phyloP scores from a whole-genome alignment of 1,284 basidiomycete species.

The Sanguinoderma infundibulare region DNA sequence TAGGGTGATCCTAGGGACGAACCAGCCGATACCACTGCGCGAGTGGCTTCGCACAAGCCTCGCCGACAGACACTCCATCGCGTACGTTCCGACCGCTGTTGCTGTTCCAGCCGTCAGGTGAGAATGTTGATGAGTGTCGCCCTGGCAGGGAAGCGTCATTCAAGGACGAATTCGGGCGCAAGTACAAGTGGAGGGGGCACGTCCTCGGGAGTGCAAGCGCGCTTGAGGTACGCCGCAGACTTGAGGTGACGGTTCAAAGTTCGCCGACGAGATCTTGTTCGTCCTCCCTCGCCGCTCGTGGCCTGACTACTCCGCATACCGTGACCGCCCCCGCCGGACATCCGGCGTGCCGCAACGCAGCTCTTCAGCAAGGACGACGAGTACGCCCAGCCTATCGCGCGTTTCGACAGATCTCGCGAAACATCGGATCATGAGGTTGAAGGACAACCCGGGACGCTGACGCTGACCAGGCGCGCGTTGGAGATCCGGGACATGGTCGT shows the following conservation, averaged over 20 bases:
- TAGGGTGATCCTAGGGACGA: conserved; percentile 21
- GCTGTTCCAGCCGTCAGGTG: not conserved
- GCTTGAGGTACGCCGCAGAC: not conserved
- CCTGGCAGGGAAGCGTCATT: conserved; percentile 17
- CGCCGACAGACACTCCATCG: conserved; percentile 40
- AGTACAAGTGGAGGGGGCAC: conserved; percentile 42
- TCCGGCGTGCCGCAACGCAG: too few species aligned
- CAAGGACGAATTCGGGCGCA: conserved; percentile 37
- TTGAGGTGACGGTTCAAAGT: too few species aligned
- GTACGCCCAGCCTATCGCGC: not conserved
- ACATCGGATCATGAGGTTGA: not conserved
- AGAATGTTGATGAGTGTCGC: not conserved
- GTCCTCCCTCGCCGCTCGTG: not conserved
- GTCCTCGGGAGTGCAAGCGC: not conserved
- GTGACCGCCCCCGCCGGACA: too few species aligned
- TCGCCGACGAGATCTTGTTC: too few species aligned
- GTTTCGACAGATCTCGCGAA: not conserved
- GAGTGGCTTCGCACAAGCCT: conserved; percentile 48
- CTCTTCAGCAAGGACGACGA: not conserved
- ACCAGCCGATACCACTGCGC: conserved; percentile 26
- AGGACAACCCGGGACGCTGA: conserved; percentile 30
- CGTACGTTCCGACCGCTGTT: conserved; percentile 32
- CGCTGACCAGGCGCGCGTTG: conserved; percentile 36
- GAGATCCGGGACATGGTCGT: conserved; percentile 43
- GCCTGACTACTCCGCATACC: too few species aligned